These are phyloP conservation scores for Candida neerlandica DNA, from an alignment of 1,139 yeast genomes.

Conservation along the genomic window DNA sequence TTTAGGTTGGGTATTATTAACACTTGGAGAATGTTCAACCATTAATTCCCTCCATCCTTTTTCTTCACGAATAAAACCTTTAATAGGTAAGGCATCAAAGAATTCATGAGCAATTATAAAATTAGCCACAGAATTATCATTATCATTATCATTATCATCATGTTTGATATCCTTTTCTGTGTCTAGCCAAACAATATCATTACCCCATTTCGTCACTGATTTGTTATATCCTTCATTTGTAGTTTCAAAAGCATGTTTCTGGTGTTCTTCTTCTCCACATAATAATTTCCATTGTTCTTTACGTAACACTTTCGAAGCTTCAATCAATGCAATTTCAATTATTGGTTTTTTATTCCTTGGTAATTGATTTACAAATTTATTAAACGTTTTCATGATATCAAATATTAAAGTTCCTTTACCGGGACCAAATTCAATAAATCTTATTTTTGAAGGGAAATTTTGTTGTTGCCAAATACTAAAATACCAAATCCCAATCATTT, in stretches of 20 bases:
- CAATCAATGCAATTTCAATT: conserved; percentile 60
- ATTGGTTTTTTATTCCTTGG: conserved; percentile 19
- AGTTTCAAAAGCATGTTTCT: conserved; percentile 19
- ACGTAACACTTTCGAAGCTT: conserved; percentile 70
- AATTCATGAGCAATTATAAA: conserved; percentile 83
- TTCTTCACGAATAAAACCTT: conserved; percentile 62
- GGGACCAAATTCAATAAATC: conserved; percentile 86
- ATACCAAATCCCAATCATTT: conserved; percentile 78
- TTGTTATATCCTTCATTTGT: conserved; percentile 35
- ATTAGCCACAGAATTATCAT: conserved; percentile 67
- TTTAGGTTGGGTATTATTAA: conserved; percentile 41
- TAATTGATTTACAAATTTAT: conserved; percentile 38
- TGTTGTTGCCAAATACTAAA: conserved; percentile 64
- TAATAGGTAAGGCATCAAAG: conserved; percentile 84
- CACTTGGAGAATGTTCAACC: conserved; percentile 56
- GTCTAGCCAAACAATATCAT: conserved; percentile 66
- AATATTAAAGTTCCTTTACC: conserved; percentile 81
- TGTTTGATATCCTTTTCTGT: conserved; percentile 58
- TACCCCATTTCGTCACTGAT: conserved; percentile 56
- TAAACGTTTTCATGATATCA: conserved; percentile 57
- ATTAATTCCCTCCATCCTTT: conserved; percentile 84
- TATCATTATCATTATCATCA: conserved; percentile 26
- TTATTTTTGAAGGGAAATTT: conserved; percentile 47
- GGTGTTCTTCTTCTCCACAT: conserved; percentile 46
- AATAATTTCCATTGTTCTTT: conserved; percentile 55